A percentile compares a stretch with the other conserved stretches of the same genome.
These are phyloP conservation scores for Psophocarpus tetragonolobus DNA, from an alignment of 306 rosid species.

Conservation along the genomic window DNA sequence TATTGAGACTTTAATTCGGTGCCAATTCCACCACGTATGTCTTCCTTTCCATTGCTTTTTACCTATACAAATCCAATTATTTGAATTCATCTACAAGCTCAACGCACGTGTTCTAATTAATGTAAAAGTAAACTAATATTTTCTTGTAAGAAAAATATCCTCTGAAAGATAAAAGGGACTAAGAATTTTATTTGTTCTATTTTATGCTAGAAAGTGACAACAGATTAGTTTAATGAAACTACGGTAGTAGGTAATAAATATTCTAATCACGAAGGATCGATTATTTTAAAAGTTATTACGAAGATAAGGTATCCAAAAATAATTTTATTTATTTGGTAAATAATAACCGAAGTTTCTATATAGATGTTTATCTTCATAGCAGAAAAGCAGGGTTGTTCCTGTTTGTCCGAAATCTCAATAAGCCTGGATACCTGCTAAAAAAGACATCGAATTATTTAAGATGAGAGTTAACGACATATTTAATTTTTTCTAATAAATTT, in stretches of 20 bases:
- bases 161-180: not conserved
- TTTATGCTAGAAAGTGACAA: not conserved
- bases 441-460: too few species aligned
- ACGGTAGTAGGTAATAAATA: not conserved
- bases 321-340: too few species aligned
- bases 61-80: not conserved
- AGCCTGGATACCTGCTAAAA: too few species aligned
- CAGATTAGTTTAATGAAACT: not conserved
- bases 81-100: not conserved
- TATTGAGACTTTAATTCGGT: not conserved
- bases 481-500: too few species aligned
- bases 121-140: not conserved
- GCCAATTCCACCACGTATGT: not conserved
- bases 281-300: not conserved
- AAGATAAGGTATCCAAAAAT: too few species aligned
- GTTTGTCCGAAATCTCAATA: too few species aligned
- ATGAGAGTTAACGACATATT: too few species aligned
- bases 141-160: not conserved
- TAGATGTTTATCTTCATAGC: too few species aligned
- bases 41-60: not conserved
- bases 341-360: too few species aligned
- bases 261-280: not conserved
- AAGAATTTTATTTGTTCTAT: not conserved
- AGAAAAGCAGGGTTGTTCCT: too few species aligned
- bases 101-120: conserved; percentile 15